Base-by-base conservation (phyloP, 2,329 filamentous ascomycete genomes). In the Akanthomyces muscarius region DNA sequence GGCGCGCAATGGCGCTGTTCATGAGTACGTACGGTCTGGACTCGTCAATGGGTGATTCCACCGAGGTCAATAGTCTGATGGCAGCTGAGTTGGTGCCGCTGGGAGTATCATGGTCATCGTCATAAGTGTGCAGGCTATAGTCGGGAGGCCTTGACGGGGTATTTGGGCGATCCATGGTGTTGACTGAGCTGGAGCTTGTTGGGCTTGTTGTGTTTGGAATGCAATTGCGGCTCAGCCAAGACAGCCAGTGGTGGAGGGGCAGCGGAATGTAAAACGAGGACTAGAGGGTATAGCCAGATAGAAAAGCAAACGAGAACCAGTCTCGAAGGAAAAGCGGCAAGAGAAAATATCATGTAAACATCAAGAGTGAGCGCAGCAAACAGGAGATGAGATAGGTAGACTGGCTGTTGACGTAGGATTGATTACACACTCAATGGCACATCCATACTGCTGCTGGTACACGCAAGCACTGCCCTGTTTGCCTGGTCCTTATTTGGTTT, bases 31-130 rank as follows among this genome's bases (percentile, higher is more conserved):
- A 87, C 84, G 81, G 78, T 71, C 78, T 75, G 62, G 66, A 79
- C 75, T 76, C 77, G 69, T 71, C 65, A 50, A 75, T 65, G 38
- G 81, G 75, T 53, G 86, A 85, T 70, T 88, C 86, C 72, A 86
- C 79, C 7, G 84, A 87, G 59, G 85, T 88, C 75, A 89, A 76
- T 69, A 89, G 76, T 69, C 86, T 81, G 61, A 88, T 81, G 65
- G 80, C 83, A 41, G 85, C 80, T 51, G 79, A 74, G 70, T 81
- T 82, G 62, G 79, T 75, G 64, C 78, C 77, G 45, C 76, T 76
- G 21, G 79, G 78, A 33, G 78, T 80, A 66, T 79, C 76, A 67
- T 82, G 76, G 30, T 85, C 82, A 60, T 85, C 82, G 69, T 84
- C 81, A 70, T 88, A 87, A 60, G 74, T 74, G 23, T 82, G 82